Evolutionary conservation across 1,284 basidiomycete genomes (phyloP), one percentile per base, ranked within the genome.

Genomic region (Ganoderma resinaceum): DNA sequence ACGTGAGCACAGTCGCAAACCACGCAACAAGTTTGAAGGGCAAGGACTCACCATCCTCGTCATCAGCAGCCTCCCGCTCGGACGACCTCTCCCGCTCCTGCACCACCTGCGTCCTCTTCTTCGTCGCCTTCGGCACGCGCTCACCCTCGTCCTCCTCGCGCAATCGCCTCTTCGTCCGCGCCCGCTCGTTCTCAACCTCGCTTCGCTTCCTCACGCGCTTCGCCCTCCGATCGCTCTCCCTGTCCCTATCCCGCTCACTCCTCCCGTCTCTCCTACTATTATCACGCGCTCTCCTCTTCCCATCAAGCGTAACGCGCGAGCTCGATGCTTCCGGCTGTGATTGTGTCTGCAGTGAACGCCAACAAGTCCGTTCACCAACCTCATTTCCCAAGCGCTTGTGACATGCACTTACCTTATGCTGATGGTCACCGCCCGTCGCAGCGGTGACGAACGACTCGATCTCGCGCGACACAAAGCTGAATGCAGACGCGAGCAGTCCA

Each of bases 381-480:
- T 6, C 29, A 11, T n/a, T 12, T 38, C 59, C 49, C 64, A 66
- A 38, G 60, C 63, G 38, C 61, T 42, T 14, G 12, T 18, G 42
- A 29, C 23, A 20, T 26, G 16, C 26, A 67, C 73, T 61, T 67
- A 73, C 73, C 59, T 71, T 66, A 14, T 70, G 64, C 9, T 70
- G 62, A 23, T 68, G 57, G n/a, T 70, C 69, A 33, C 70, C 66
- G 31, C 90, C 89, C 4, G 88, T 87, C 62, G 91, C 92, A 73
- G 83, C 89, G 46, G 85, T 79, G 23, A 93, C 84, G 77, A 93
- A 93, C 18, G 89, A 89, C 61, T 88, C 88, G 37, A 93, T 75
- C 77, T 93, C 91, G 58, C 87, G 82, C n/a, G 91, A 87, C 4
- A 93, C 86, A 76, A 89, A 91, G 76, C 79, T 85, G 73, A 93